Percentiles rank a stretch among this genome's conserved stretches.
Evolutionary conservation across 148 eudicot genomes (phyloP).

Genomic region (Vaccinium vitisidaea): DNA sequence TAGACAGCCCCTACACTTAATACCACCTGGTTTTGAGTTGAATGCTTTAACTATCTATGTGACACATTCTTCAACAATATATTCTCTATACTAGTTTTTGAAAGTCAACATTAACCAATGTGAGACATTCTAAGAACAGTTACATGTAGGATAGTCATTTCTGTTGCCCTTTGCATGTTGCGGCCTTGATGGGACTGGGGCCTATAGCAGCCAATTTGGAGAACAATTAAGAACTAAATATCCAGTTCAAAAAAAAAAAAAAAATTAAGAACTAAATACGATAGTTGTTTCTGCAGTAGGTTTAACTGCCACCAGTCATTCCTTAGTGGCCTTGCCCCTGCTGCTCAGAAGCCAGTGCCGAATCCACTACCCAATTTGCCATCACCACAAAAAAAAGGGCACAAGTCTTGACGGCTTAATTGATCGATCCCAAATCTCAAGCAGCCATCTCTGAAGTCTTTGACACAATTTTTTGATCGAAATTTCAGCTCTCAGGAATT

Average conservation of each 20-base stretch:
- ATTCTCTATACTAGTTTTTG: no score
- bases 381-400: background rate
- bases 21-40: no score
- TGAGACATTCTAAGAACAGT: background rate
- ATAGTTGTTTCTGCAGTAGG: background rate
- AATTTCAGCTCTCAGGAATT: background rate
- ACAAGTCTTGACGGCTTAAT: background rate
- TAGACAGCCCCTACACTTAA: no score
- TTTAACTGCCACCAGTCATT: background rate
- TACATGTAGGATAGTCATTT: background rate
- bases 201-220: background rate
- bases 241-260: no score
- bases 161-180: background rate
- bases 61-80: no score
- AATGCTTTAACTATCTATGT: no score
- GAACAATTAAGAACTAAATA: background rate
- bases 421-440: slow-evolving; percentile 1
- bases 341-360: background rate
- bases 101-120: no score
- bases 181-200: background rate
- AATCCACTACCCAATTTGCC: background rate
- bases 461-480: background rate
- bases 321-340: background rate
- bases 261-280: background rate
- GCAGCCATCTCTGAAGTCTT: background rate